Conservation (phyloP, 2,329 filamentous ascomycete species). For the Leptographium radiaticola region DNA sequence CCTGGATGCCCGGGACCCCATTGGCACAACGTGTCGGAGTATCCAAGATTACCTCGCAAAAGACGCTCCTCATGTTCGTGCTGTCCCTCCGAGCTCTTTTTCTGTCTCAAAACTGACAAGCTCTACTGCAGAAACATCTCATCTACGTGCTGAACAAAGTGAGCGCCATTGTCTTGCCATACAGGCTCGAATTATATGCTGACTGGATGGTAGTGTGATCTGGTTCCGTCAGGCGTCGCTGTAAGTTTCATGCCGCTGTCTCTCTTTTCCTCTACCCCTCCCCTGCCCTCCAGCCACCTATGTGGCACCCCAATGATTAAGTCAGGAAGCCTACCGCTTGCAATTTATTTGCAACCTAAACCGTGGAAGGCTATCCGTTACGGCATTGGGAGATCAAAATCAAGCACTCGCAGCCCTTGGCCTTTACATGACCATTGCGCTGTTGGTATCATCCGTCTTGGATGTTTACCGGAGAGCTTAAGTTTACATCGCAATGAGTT, state of each 20-base stretch:
- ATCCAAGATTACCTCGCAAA: constrained; percentile 88
- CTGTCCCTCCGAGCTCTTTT: accelerated
- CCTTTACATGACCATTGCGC: constrained; percentile 51
- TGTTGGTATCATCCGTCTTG: constrained; percentile 80
- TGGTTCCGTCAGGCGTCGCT: constrained; percentile 83
- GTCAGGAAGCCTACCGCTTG: constrained; percentile 75
- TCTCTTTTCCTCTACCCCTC: constrained; percentile 6
- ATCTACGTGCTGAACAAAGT: constrained; percentile 75
- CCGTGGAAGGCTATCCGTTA: constrained; percentile 89
- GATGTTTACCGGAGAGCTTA: constrained; percentile 59
- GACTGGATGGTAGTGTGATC: constrained; percentile 43
- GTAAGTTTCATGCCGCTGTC: constrained; percentile 51
- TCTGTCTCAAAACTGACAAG: background rate
- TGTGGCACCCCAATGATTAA: constrained; percentile 46
- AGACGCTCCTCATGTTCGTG: constrained; percentile 62
- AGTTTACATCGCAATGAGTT: constrained; percentile 92
- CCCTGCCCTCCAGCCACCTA: constrained; percentile 17
- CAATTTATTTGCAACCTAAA: constrained; percentile 27
- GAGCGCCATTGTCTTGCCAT: background rate
- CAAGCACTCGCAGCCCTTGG: constrained; percentile 54
- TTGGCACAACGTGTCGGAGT: constrained; percentile 79
- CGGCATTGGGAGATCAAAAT: constrained; percentile 89
- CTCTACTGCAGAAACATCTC: constrained; percentile 54
- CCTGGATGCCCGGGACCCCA: constrained; percentile 75
- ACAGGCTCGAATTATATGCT: background rate